Conservation (phyloP, 352 stramenopile genomes). For the Pythium insidiosum region DNA sequence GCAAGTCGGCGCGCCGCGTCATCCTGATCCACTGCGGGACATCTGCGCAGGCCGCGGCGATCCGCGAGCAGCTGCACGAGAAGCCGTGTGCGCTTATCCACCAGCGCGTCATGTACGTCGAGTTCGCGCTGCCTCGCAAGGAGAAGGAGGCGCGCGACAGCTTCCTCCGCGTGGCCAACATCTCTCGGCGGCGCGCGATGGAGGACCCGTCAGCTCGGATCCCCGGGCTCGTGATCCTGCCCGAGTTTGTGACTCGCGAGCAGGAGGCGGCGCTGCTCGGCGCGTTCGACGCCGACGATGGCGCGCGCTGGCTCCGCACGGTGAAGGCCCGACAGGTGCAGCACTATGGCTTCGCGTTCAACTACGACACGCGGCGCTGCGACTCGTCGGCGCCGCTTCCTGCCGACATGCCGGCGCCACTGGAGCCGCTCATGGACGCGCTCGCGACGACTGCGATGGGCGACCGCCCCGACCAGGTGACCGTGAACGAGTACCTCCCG, state of each 20-base stretch:
- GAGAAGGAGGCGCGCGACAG: constrained; percentile 56
- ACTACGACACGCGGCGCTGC: constrained; percentile 74
- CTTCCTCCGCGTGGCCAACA: constrained; percentile 44
- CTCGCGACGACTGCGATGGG: constrained; percentile 54
- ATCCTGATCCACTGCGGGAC: constrained; percentile 41
- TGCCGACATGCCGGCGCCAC: constrained; percentile 31
- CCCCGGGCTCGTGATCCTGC: constrained; percentile 49
- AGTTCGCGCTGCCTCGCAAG: constrained; percentile 59
- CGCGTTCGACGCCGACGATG: constrained; percentile 51
- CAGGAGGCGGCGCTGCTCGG: constrained; percentile 45
- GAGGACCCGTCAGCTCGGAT: constrained; percentile 35
- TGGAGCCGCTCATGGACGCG: constrained; percentile 36
- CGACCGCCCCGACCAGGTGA: constrained; percentile 72
- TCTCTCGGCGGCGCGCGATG: constrained; percentile 33
- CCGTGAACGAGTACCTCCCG: constrained; percentile 85
- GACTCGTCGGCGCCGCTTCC: constrained; percentile 37
- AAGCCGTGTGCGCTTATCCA: constrained; percentile 47
- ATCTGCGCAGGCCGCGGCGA: constrained; percentile 9
- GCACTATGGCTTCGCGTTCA: constrained; percentile 86
- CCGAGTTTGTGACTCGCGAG: constrained; percentile 55
- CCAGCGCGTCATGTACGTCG: constrained; percentile 59
- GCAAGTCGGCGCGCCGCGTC: constrained; percentile 37
- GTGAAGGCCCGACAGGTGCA: constrained; percentile 81
- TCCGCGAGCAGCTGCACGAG: constrained; percentile 44
- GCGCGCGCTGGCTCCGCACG: constrained; percentile 50